A percentile compares a stretch with the other conserved stretches of the same genome.
Conservation (phyloP, 192 early-diverging fungal genomes). For the Cetraspora pellucida region DNA sequence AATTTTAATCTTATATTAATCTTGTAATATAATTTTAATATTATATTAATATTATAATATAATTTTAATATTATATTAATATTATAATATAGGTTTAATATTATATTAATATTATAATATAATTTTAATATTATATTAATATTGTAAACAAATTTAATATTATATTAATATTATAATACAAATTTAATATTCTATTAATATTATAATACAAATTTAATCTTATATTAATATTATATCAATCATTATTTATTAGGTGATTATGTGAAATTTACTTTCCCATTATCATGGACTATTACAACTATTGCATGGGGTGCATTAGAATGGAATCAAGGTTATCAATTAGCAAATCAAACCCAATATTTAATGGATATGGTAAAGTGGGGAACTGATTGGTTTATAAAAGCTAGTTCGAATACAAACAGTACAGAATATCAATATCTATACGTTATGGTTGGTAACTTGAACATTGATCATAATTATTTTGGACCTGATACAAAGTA, state of each 20-base stretch:
- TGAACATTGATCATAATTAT: constrained; percentile 55
- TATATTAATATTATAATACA: neutral
- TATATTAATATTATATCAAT: neutral
- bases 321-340: constrained; percentile 55
- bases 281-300: constrained; percentile 51
- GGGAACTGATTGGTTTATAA: constrained; percentile 64
- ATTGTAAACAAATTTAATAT: too few relatives aligned
- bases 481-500: constrained; percentile 53
- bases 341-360: constrained; percentile 50
- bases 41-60: too few relatives aligned
- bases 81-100: neutral
- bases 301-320: constrained; percentile 58
- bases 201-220: neutral
- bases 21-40: neutral
- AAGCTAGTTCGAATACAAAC: constrained; percentile 52
- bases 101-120: too few relatives aligned
- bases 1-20: too few relatives aligned
- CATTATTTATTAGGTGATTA: constrained; percentile 47
- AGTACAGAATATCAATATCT: constrained; percentile 47
- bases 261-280: constrained; percentile 62
- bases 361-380: constrained; percentile 55
- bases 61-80: too few relatives aligned
- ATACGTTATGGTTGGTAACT: constrained; percentile 45
- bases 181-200: neutral
- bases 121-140: neutral